Evolutionary conservation across 73 alveolate genomes (phyloP), one percentile per base, ranked within the genome.

Genomic region (Paramecium caudatum): DNA sequence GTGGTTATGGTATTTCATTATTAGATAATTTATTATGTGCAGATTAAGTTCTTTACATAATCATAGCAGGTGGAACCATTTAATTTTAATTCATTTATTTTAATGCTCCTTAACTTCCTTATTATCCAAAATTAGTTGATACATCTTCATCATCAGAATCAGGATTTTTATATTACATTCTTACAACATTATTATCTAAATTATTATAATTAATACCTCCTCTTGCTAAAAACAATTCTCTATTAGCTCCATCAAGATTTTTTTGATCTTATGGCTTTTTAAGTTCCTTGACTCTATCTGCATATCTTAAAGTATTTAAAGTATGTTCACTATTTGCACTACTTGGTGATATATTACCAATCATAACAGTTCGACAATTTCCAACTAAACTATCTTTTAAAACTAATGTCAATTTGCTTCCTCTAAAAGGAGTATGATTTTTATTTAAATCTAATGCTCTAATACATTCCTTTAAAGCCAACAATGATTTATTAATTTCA

Each of bases 261-360:
- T 68, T 68, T 32, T 68, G 33, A 3, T 68, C 85, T 32, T 27
- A 36, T 0, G 85, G 85, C 46, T 97, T 98, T 49, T 98, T 98
- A 69, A 98, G 97, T 93, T 98, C 99, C 95, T 98, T 98, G 33
- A 98, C 99, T 93, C 99, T 98, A 90, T 97, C 99, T 43, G 99
- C 99, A 91, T 98, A 98, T 94, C 99, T 94, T 46, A 98, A 94
- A 45, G 99, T 97, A 92, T 99, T 99, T 48, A 98, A 93, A 50
- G 99, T 96, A 87, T 99, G 99, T 91, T 99, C 99, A 86, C 98
- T 94, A 19, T 99, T 94, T 9, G 95, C 90, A 82, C 91, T 86
- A 55, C 99, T 97, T 3, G 99, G 99, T 47, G 99, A 96, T 27
- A 99, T 98, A 48, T 98, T 97, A 33, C 99, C 99, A 43, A 99